Conservation (phyloP, 148 eudicot species). For the Rhododendron griersonianum region DNA sequence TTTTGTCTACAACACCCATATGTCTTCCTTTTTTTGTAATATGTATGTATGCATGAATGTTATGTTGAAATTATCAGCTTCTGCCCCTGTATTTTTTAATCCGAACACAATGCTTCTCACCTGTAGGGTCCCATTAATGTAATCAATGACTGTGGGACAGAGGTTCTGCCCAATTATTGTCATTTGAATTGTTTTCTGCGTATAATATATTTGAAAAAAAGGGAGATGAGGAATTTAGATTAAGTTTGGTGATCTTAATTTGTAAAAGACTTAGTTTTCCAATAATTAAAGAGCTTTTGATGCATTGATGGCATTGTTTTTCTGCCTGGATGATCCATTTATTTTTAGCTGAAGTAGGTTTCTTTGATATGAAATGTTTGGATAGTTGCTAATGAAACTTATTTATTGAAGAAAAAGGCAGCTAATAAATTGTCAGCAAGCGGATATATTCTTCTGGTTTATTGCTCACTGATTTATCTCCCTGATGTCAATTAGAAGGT, state of each 20-base stretch:
- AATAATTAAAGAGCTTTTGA: not conserved
- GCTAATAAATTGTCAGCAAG: not conserved
- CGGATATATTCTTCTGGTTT: not conserved
- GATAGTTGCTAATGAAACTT: not conserved
- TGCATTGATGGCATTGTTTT: not conserved
- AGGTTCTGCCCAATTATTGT: not conserved
- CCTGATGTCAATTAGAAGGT: not conserved
- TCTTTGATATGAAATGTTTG: not conserved
- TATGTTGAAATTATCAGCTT: not conserved
- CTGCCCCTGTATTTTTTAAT: not conserved
- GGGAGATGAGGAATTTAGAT: not conserved
- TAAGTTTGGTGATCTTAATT: not conserved
- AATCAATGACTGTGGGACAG: not conserved
- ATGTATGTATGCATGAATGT: not conserved
- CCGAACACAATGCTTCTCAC: not conserved
- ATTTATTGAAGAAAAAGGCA: not conserved
- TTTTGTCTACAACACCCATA: not conserved
- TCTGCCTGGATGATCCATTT: not conserved
- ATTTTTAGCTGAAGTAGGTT: not conserved
- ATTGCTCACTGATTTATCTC: not conserved
- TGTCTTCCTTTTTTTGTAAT: not conserved
- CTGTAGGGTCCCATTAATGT: not conserved
- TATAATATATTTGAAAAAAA: not conserved
- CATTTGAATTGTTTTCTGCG: not conserved
- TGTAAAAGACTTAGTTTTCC: not conserved